Evolutionary conservation across 2,329 filamentous ascomycete species (phyloP).

Genomic region (Zymoseptoria tritici): DNA sequence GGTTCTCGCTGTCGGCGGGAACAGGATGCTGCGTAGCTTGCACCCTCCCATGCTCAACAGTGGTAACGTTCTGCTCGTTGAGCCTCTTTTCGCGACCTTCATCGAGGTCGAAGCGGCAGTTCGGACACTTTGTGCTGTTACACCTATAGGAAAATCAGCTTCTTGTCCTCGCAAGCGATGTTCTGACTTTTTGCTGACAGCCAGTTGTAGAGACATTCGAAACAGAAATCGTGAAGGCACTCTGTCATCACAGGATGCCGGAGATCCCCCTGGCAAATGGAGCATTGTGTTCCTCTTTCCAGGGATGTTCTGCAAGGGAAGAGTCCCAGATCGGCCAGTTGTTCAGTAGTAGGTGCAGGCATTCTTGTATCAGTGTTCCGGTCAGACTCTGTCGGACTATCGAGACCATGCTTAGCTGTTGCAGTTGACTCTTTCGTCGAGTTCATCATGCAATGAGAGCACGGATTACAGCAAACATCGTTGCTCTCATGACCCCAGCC

Average conservation of each 20-base stretch:
- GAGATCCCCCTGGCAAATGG: constrained; percentile 8
- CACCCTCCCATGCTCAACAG: neutral
- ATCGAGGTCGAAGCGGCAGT: constrained; percentile 4
- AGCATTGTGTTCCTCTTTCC: constrained; percentile 7
- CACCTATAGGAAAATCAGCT: neutral
- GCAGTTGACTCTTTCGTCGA: neutral
- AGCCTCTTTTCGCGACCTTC: neutral
- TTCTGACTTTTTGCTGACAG: neutral
- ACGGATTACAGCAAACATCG: neutral
- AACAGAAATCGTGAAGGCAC: constrained; percentile 13
- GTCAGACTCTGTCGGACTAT: neutral
- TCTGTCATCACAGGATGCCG: constrained; percentile 8
- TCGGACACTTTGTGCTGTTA: constrained; percentile 5
- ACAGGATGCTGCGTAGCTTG: neutral
- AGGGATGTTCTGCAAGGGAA: constrained; percentile 3
- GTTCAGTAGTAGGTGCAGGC: constrained; percentile 5
- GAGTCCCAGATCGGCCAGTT: constrained; percentile 8
- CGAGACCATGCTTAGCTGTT: neutral
- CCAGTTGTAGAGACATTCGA: constrained; percentile 10
- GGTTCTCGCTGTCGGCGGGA: neutral
- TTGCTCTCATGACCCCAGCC: neutral
- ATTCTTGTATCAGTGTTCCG: neutral
- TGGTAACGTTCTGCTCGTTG: neutral
- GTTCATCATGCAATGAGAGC: neutral
- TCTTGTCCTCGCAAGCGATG: neutral